Evolutionary conservation across 345 rosid genomes (phyloP).

Genomic region (Rubroshorea leprosula): DNA sequence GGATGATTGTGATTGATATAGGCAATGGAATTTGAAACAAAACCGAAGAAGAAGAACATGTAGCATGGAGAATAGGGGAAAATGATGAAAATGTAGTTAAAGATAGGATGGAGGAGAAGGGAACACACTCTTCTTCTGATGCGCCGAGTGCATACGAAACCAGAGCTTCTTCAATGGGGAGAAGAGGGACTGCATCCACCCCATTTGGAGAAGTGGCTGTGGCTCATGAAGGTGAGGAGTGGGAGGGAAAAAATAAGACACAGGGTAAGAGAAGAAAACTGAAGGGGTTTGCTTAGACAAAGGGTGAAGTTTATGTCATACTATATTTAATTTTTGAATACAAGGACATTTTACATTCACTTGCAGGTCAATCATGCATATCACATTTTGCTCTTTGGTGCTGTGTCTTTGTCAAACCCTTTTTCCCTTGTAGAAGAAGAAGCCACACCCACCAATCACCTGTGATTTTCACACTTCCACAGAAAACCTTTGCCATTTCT

Average conservation of each 20-base stretch:
- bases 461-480: constrained; percentile 44
- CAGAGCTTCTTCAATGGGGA: constrained; percentile 92
- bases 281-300: constrained; percentile 33
- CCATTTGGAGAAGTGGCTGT: constrained; percentile 47
- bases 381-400: constrained; percentile 45
- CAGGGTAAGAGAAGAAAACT: constrained; percentile 16
- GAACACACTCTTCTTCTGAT: constrained; percentile 61
- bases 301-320: neutral
- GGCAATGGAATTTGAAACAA: too few species aligned
- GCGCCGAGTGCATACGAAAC: constrained; percentile 64
- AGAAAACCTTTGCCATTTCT: neutral
- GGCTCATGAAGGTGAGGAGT: constrained; percentile 33
- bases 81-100: neutral
- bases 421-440: constrained; percentile 48
- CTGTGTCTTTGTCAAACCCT: constrained; percentile 49
- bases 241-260: neutral
- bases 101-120: neutral
- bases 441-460: constrained; percentile 57
- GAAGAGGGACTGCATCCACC: constrained; percentile 87
- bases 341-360: constrained; percentile 18
- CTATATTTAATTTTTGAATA: too few species aligned
- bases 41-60: neutral
- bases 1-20: too few species aligned
- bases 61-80: neutral
- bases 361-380: constrained; percentile 37